Evolutionary conservation across 176 grass and related monocot genomes (phyloP), one percentile per base, ranked within the genome.

Genomic region (Oryza coarctata): DNA sequence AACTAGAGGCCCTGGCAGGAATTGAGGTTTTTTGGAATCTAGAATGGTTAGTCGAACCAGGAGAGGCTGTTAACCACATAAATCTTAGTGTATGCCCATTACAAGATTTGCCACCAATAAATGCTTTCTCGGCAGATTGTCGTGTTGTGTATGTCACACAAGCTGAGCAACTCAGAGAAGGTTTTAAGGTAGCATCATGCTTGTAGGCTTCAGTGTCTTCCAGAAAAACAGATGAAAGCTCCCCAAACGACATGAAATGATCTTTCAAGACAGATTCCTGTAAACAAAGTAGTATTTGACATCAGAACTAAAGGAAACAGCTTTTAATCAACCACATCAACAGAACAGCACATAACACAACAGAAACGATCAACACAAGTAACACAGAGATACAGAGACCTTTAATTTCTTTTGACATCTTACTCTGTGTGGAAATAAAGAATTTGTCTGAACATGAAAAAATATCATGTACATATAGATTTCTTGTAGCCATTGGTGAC

Each of bases 161-260:
- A 65, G 87, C 93, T 32, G 83, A 87, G 67, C 85, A 92, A 73
- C 77, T 85, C 73, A 92, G 81, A 80, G 75, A 91, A 77, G 85
- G 77, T 77, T 86, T 88, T 75, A 85, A 81, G 32, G 82, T 78
- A 65, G 80, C 87, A 88, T 91, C 88, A 82, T 86, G 65, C 45
- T 77, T 93, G 75, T 88, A 74, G 28, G 80, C 79, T 84, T 88
- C 91, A 3, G 80, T 84, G 9, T 90, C 82, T 90, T 99, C 91
- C 61, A 99, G 71, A 60, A 86, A 73, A 84, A 99, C 70, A 86
- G 91, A 95, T 50, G 91, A 84, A 64, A 99, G 76, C 66, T 94
- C 93, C 55, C 96, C 96, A 71, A 95, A 99, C 71, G 89, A 89
- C 78, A 91, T 74, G 25, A 99, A 99, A 87, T 99, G 93, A 73